Evolutionary conservation across 2,329 filamentous ascomycete genomes (phyloP).

Genomic region (Penicillium sp.): DNA sequence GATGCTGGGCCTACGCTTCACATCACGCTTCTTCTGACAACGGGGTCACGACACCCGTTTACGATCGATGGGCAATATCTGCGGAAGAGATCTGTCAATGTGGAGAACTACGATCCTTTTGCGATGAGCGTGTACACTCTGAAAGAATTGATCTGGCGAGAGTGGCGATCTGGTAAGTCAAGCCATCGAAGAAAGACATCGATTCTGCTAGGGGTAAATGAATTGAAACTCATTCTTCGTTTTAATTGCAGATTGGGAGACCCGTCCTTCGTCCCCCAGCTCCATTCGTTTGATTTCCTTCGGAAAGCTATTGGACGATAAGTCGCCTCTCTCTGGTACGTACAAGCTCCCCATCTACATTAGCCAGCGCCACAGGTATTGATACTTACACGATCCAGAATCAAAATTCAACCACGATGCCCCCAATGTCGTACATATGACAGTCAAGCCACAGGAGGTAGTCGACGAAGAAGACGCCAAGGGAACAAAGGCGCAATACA

Average conservation of each 20-base stretch:
- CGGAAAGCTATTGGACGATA: conserved; percentile 87
- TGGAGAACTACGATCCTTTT: conserved; percentile 78
- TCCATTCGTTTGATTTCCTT: conserved; percentile 91
- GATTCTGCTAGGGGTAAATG: not conserved
- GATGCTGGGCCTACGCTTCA: conserved; percentile 39
- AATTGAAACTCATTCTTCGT: not conserved
- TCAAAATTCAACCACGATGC: conserved; percentile 73
- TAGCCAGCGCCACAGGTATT: not conserved
- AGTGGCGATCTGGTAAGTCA: conserved; percentile 74
- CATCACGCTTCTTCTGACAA: conserved; percentile 82
- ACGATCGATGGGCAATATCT: conserved; percentile 87
- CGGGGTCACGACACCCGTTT: conserved; percentile 82
- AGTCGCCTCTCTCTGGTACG: conserved; percentile 79
- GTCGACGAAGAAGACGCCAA: conserved; percentile 78
- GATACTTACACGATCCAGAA: conserved; percentile 53
- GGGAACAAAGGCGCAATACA: conserved; percentile 57
- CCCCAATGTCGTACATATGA: conserved; percentile 93
- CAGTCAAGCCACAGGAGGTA: conserved; percentile 79
- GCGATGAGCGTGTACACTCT: conserved; percentile 91
- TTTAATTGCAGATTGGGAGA: conserved; percentile 69
- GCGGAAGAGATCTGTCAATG: conserved; percentile 72
- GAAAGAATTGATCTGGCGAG: conserved; percentile 88
- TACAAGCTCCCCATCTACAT: conserved; percentile 9
- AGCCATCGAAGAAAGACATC: not conserved
- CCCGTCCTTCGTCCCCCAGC: conserved; percentile 79